A percentile compares a stretch with the other conserved stretches of the same genome.
phyloP scores from a whole-genome alignment of 441 rosid species.

The Syzygium malaccense region DNA sequence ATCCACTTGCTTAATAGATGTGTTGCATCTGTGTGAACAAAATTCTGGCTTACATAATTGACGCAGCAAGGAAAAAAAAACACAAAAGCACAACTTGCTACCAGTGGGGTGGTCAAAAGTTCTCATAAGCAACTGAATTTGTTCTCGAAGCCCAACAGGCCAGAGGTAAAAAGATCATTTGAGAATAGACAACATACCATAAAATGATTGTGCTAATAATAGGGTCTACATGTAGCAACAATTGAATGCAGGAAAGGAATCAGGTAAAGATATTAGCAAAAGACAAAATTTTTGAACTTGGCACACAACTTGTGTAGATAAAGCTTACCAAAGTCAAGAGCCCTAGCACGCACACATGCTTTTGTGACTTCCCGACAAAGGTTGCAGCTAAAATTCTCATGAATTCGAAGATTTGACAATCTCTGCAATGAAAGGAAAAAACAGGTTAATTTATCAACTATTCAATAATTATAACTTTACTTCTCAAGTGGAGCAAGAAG shows the following conservation, averaged over 20 bases:
- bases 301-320: background rate
- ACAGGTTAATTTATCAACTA: background rate
- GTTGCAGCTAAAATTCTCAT: conserved; percentile 54
- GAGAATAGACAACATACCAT: background rate
- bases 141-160: background rate
- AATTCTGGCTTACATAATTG: background rate
- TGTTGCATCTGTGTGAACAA: background rate
- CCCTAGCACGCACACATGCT: conserved; percentile 53
- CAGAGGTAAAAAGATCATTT: background rate
- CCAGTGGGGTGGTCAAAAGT: background rate
- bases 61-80: background rate
- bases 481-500: background rate
- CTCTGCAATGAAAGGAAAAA: conserved; percentile 29
- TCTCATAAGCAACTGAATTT: background rate
- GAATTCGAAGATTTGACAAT: conserved; percentile 68
- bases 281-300: background rate
- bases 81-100: background rate
- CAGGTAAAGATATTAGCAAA: background rate
- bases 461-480: background rate
- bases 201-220: background rate
- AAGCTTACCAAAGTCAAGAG: conserved; percentile 57
- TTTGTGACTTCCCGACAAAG: conserved; percentile 66
- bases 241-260: background rate
- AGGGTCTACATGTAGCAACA: background rate
- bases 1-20: background rate